These are phyloP conservation scores for Delphinella strobiligena DNA, from an alignment of 2,329 filamentous ascomycete genomes.

Conservation along the genomic window DNA sequence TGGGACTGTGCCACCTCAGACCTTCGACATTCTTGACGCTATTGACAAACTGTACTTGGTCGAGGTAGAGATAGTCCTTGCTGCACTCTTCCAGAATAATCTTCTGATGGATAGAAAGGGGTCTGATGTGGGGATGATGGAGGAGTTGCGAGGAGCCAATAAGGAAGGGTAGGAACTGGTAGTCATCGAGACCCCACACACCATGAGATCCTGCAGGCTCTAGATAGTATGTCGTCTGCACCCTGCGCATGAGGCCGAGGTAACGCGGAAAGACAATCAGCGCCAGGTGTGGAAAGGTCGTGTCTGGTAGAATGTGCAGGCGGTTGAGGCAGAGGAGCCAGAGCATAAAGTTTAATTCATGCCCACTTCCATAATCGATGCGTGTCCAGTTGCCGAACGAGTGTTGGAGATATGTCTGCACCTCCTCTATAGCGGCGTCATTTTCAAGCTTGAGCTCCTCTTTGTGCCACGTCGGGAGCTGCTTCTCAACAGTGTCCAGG, in stretches of 20 bases:
- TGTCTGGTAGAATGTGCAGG: conserved; percentile 48
- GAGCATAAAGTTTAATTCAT: conserved; percentile 93
- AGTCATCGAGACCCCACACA: conserved; percentile 42
- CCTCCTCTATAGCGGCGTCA: conserved; percentile 50
- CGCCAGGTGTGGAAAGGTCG: conserved; percentile 62
- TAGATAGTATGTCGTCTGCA: conserved; percentile 90
- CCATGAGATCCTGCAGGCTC: conserved; percentile 55
- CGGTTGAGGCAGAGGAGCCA: conserved; percentile 94
- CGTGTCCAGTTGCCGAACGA: conserved; percentile 76
- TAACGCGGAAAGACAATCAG: conserved; percentile 74
- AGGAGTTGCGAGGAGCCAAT: conserved; percentile 42
- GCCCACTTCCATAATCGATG: conserved; percentile 94
- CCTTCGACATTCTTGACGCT: conserved; percentile 93
- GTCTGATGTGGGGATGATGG: conserved; percentile 50
- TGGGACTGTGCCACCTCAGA: conserved; percentile 89
- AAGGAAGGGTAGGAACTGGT: conserved; percentile 41
- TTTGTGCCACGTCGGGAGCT: conserved; percentile 49
- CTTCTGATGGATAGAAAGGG: conserved; percentile 65
- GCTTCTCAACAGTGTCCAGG: conserved; percentile 49
- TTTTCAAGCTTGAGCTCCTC: conserved; percentile 42
- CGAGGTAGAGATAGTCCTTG: conserved; percentile 76
- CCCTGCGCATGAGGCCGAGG: conserved; percentile 70
- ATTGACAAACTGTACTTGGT: conserved; percentile 89
- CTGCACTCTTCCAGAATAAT: conserved; percentile 78
- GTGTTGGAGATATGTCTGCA: conserved; percentile 67